These are phyloP conservation scores for Eucalyptus shirleyi DNA, from an alignment of 345 rosid species.

Conservation along the genomic window DNA sequence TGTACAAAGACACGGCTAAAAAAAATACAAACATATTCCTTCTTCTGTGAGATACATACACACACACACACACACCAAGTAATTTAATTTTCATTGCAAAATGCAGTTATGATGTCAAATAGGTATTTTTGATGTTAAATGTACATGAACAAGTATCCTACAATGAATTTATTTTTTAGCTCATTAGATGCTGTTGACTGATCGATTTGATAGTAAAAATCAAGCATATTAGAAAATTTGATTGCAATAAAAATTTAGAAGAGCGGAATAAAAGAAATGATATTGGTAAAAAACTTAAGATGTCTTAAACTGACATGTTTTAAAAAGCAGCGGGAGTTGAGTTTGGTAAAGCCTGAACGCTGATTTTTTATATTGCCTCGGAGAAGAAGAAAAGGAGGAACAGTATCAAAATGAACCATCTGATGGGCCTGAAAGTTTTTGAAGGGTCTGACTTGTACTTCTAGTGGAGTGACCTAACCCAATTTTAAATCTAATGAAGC, in stretches of 20 bases:
- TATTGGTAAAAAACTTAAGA: neutral
- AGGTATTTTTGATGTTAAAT: too few species aligned
- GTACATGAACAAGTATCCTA: too few species aligned
- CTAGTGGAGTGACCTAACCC: neutral
- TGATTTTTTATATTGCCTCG: neutral
- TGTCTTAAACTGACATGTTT: neutral
- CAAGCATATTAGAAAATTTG: too few species aligned
- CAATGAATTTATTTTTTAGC: neutral
- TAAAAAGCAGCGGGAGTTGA: neutral
- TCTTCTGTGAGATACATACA: too few species aligned
- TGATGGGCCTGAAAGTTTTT: neutral
- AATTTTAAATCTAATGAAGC: neutral
- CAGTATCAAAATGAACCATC: neutral
- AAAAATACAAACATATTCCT: too few species aligned
- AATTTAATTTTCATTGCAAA: too few species aligned
- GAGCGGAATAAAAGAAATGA: neutral
- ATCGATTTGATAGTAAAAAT: too few species aligned
- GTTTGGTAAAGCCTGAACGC: neutral
- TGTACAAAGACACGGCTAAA: too few species aligned
- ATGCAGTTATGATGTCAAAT: too few species aligned
- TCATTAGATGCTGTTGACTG: neutral
- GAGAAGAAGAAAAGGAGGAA: neutral
- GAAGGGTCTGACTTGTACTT: neutral
- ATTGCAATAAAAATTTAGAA: neutral
- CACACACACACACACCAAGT: too few species aligned